Evolutionary conservation across 768 basidiomycete genomes (phyloP), one percentile per base, ranked within the genome.

Genomic region (Hypsizygus marmoreus): DNA sequence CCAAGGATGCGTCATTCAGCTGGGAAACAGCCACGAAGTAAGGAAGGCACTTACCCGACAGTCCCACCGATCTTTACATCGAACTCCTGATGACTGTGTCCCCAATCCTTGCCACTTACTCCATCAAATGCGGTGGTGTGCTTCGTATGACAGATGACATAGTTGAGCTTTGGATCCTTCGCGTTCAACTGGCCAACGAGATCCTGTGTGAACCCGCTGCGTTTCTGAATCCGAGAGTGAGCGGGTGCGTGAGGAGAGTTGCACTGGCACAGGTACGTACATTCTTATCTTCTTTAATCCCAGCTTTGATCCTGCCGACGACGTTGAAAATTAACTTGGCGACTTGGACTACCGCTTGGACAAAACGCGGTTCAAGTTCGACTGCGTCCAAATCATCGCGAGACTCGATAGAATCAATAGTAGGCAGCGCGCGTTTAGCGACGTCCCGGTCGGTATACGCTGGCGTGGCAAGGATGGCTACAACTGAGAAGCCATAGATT

Each of bases 51-150:
- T n/a, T 32, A 54, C 53, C 50, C 53, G 6, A 59, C 30, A 9
- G 57, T 63, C 22, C 45, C 45, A 12, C 40, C 20, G 12, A 58
- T 28, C n/a, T 35, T 46, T 35, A 55, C 45, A 14, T 50, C 48
- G 43, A 62, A 54, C 30, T 62, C 61, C 40, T 59, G 53, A 35
- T 62, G 61, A 17, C 45, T 40, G 36, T 62, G 61, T 36, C 40
- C 56, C 59, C 59, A 62, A 22, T 64, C 59, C 16, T 45, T 57
- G 46, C 55, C 58, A 25, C 24, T 43, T 10, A 20, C 36, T 5
- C 59, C 58, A 14, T 57, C 48, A 33, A 53, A 61, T 17, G 53
- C 37, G 0, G 45, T 56, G 23, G 41, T 49, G 32, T 61, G 60
- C 12, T 54, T 54, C 4, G 57, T 58, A 36, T 57, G 60, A 36